These are phyloP conservation scores for Agaricales sp. DNA, from an alignment of 1,284 basidiomycete species.

Conservation along the genomic window DNA sequence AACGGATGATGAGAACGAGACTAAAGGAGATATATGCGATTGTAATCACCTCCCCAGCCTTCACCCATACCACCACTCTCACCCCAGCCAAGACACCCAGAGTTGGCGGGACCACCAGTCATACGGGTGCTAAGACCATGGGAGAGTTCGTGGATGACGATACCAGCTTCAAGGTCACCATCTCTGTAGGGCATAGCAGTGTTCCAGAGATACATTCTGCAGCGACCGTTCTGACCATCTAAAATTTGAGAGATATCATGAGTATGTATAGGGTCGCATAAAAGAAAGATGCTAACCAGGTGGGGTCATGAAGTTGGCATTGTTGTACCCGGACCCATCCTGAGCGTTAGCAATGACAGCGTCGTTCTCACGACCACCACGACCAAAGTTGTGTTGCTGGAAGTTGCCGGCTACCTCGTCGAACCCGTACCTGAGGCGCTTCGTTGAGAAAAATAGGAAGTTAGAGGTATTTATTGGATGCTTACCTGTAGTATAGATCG, in stretches of 20 bases:
- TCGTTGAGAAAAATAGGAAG: conserved; percentile 4
- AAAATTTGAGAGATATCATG: conserved; percentile 17
- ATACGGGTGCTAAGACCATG: conserved; percentile 91
- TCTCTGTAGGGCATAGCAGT: conserved; percentile 84
- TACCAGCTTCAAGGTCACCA: conserved; percentile 91
- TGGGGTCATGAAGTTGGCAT: conserved; percentile 79
- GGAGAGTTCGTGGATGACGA: conserved; percentile 83
- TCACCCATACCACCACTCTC: conserved; percentile 97
- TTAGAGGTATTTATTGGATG: conserved; percentile 5
- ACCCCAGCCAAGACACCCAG: conserved; percentile 90
- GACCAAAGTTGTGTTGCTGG: conserved; percentile 93
- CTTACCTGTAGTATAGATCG: conserved; percentile 59
- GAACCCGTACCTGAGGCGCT: conserved; percentile 65
- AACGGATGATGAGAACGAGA: conserved; percentile 11
- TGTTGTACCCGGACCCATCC: conserved; percentile 89
- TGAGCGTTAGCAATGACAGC: conserved; percentile 93
- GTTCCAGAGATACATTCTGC: conserved; percentile 98
- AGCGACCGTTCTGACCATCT: conserved; percentile 65
- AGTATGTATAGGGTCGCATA: conserved; percentile 11
- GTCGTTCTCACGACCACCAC: conserved; percentile 80
- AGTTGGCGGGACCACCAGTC: conserved; percentile 90
- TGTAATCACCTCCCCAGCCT: conserved; percentile 69
- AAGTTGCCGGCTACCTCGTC: conserved; percentile 92
- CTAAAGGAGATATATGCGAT: conserved; percentile 3
- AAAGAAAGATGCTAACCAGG: conserved; percentile 30